These are phyloP conservation scores for Leptographium flavum DNA, from an alignment of 2,329 filamentous ascomycete species.

Conservation along the genomic window DNA sequence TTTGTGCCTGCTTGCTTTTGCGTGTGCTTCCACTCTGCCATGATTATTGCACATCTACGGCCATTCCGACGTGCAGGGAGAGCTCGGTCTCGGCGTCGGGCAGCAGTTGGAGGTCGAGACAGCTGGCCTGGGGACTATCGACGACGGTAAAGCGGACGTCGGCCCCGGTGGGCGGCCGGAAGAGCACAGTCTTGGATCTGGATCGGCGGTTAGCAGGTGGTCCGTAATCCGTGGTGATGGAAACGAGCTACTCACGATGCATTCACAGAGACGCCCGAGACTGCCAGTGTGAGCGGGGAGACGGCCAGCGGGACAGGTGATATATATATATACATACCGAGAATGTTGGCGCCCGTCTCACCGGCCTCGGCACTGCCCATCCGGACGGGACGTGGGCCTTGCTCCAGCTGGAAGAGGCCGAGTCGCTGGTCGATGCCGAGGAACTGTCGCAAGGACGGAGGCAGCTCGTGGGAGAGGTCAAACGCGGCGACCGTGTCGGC, in stretches of 20 bases:
- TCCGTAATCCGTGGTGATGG: not conserved
- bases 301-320: not conserved
- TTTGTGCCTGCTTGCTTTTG: too few species aligned
- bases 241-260: not conserved
- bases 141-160: not conserved
- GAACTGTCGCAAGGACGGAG: conserved; percentile 48
- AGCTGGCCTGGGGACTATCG: not conserved
- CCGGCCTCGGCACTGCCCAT: not conserved
- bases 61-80: conserved; percentile 41
- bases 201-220: not conserved
- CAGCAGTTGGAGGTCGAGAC: conserved; percentile 49
- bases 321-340: not conserved
- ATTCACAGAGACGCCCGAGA: not conserved
- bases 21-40: conserved; percentile 27
- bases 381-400: conserved; percentile 19
- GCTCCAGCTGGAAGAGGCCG: conserved; percentile 53
- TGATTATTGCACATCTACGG: too few species aligned
- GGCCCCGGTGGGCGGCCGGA: conserved; percentile 33
- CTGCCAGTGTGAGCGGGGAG: not conserved
- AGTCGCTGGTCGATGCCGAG: conserved; percentile 53
- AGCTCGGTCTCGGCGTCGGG: conserved; percentile 21
- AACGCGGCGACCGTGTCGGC: conserved; percentile 39
- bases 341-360: conserved; percentile 22
- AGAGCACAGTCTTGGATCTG: conserved; percentile 46
- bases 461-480: conserved; percentile 43